Evolutionary conservation across 2,329 filamentous ascomycete species (phyloP).

Genomic region (Aspergillus jensenii): DNA sequence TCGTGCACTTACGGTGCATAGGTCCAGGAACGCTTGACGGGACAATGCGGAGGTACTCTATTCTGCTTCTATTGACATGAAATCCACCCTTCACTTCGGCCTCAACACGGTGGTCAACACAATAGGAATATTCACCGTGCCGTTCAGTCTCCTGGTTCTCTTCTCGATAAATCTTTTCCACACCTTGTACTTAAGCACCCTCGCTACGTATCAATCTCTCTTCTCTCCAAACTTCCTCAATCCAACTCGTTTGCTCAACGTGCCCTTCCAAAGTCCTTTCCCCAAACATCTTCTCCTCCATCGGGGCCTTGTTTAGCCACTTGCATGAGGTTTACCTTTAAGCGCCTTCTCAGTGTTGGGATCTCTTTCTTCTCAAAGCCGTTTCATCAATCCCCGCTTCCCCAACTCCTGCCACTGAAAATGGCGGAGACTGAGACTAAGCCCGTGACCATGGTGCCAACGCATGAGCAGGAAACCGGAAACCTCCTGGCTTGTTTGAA

Average conservation of each 20-base stretch:
- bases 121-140: background rate
- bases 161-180: background rate
- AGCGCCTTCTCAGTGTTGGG: background rate
- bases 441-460: background rate
- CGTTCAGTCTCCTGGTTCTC: background rate
- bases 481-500: background rate
- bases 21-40: background rate
- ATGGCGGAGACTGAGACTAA: background rate
- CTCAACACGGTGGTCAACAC: background rate
- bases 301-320: background rate
- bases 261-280: too few species aligned
- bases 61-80: background rate
- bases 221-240: background rate
- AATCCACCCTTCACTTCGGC: background rate
- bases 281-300: background rate
- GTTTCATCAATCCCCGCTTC: background rate
- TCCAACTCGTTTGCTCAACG: too few species aligned
- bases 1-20: background rate
- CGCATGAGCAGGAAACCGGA: background rate
- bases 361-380: background rate
- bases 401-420: too few species aligned
- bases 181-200: too few species aligned
- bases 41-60: background rate
- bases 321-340: background rate
- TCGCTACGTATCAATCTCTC: background rate